Percentiles rank a stretch among this genome's conserved stretches.
Conservation (phyloP, 495 filamentous ascomycete genomes). For the Neurospora sublineolata region DNA sequence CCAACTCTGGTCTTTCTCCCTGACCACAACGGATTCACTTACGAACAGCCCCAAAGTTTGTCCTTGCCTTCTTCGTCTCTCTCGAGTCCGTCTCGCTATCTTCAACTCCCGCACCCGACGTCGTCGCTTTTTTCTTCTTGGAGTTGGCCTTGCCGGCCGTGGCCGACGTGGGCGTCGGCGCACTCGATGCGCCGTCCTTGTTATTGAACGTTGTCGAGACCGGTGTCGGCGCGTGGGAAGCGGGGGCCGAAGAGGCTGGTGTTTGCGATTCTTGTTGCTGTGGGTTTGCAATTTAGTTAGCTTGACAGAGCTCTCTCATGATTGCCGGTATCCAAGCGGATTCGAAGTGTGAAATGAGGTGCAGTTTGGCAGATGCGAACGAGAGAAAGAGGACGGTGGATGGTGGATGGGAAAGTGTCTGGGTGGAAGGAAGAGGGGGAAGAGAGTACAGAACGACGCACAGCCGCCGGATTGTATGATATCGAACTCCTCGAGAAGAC, state of each 20-base stretch:
- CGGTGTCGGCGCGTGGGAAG: conserved; percentile 36
- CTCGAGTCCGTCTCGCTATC: conserved; percentile 41
- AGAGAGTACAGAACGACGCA: conserved; percentile 14
- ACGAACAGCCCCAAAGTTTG: conserved; percentile 37
- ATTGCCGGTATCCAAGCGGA: background rate
- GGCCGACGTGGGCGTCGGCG: conserved; percentile 34
- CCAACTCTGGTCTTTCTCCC: background rate
- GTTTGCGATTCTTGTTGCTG: conserved; percentile 25
- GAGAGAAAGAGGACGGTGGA: background rate
- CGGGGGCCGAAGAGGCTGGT: conserved; percentile 30
- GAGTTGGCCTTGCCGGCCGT: conserved; percentile 30
- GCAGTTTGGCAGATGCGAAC: background rate
- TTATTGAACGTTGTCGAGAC: conserved; percentile 31
- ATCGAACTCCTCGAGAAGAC: conserved; percentile 51
- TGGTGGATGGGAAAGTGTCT: background rate
- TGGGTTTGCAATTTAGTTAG: background rate
- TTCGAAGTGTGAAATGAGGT: background rate
- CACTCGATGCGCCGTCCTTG: conserved; percentile 28
- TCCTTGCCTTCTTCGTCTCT: conserved; percentile 39
- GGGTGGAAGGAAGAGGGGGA: background rate
- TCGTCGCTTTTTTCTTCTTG: conserved; percentile 22
- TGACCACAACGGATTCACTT: conserved; percentile 22
- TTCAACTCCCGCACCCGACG: conserved; percentile 22
- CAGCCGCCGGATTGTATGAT: conserved; percentile 38
- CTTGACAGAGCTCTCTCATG: background rate